Conservation (phyloP, 1,139 yeast species). For the Protomyces macrosporus region DNA sequence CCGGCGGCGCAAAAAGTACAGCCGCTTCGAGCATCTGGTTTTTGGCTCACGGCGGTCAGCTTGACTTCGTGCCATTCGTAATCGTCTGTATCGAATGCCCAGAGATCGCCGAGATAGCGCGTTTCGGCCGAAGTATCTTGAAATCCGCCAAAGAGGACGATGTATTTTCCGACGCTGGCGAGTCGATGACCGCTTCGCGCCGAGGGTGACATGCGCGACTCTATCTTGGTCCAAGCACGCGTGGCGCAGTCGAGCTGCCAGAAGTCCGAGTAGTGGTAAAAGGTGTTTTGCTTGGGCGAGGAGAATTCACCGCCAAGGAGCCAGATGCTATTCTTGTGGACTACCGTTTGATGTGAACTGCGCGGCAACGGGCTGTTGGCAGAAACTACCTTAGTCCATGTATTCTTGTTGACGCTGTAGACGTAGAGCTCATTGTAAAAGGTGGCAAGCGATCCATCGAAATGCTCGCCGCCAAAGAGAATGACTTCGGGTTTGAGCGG, state of each 20-base stretch:
- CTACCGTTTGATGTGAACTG: slow-evolving; percentile 88
- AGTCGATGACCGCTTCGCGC: slow-evolving; percentile 91
- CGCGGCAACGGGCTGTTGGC: slow-evolving; percentile 88
- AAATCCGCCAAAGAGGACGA: slow-evolving; percentile 85
- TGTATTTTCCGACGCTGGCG: slow-evolving; percentile 84
- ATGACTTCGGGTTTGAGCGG: slow-evolving; percentile 62
- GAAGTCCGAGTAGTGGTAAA: slow-evolving; percentile 93
- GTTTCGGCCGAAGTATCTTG: slow-evolving; percentile 82
- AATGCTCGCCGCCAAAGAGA: slow-evolving; percentile 83
- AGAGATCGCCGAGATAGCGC: slow-evolving; percentile 74
- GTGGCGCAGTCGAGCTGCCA: slow-evolving; percentile 82
- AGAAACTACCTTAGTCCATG: slow-evolving; percentile 74
- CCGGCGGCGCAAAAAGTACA: slow-evolving; percentile 72
- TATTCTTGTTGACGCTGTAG: slow-evolving; percentile 69
- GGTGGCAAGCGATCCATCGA: slow-evolving; percentile 51
- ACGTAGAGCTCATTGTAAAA: slow-evolving; percentile 78
- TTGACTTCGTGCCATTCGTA: slow-evolving; percentile 90
- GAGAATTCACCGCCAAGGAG: slow-evolving; percentile 97
- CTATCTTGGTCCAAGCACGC: slow-evolving; percentile 88
- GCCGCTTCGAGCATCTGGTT: slow-evolving; percentile 91
- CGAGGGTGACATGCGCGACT: slow-evolving; percentile 66
- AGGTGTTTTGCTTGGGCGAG: slow-evolving; percentile 90
- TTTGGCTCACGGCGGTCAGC: slow-evolving; percentile 71
- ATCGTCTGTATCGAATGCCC: slow-evolving; percentile 86
- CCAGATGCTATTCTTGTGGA: slow-evolving; percentile 79